These are phyloP conservation scores for Phyllosticta citriasiana DNA, from an alignment of 2,329 filamentous ascomycete genomes.

Conservation along the genomic window DNA sequence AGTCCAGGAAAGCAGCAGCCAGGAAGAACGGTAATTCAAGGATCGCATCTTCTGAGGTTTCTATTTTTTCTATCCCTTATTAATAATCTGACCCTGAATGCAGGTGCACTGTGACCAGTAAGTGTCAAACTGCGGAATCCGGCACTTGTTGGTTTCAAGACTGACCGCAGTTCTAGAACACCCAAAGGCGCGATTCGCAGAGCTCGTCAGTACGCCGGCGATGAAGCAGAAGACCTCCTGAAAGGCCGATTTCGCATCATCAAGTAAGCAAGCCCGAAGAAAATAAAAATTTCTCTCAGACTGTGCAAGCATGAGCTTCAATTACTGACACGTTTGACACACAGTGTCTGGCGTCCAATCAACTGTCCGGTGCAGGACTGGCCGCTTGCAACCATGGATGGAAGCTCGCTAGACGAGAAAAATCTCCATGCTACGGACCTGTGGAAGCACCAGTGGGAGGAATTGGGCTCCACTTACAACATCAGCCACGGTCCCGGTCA, in stretches of 20 bases:
- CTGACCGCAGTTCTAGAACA: not conserved
- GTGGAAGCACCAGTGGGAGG: slow-evolving; percentile 2
- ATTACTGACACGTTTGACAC: too few species aligned
- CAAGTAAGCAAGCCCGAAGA: not conserved
- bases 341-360: not conserved
- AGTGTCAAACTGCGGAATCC: not conserved
- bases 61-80: not conserved
- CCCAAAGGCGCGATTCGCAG: not conserved
- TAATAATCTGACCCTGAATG: not conserved
- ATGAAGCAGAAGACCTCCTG: not conserved
- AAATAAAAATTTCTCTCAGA: not conserved
- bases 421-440: slow-evolving; percentile 10
- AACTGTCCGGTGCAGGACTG: not conserved
- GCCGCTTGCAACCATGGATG: slow-evolving; percentile 11
- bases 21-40: not conserved
- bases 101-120: not conserved
- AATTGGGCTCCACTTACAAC: slow-evolving; percentile 5
- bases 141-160: not conserved
- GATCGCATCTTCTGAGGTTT: too few species aligned
- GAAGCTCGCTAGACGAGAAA: not conserved
- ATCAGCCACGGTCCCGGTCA: slow-evolving; percentile 8
- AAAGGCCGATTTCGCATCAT: not conserved
- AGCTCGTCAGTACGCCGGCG: not conserved
- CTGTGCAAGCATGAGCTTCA: too few species aligned
- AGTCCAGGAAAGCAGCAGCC: not conserved